phyloP scores from a whole-genome alignment of 2,329 filamentous ascomycete species.

The Dactylonectria estremocensis region DNA sequence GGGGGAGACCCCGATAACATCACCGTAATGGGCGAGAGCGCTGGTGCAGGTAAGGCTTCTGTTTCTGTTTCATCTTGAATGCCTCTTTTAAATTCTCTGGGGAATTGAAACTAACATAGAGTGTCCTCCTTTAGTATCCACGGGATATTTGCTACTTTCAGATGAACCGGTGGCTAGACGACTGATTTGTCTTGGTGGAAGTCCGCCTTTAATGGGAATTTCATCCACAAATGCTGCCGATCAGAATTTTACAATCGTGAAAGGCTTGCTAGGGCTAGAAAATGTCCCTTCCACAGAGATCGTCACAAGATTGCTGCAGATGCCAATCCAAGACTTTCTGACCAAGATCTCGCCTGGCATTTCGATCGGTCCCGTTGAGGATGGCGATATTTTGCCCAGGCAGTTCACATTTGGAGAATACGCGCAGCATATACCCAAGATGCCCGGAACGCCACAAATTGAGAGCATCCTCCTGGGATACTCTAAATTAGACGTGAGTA shows the following conservation, averaged over 20 bases:
- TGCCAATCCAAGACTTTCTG: too few species aligned
- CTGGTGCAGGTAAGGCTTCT: constrained; percentile 25
- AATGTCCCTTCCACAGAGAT: neutral
- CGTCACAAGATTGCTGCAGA: too few species aligned
- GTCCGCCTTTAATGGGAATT: neutral
- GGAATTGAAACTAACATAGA: constrained; percentile 5
- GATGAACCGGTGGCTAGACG: neutral
- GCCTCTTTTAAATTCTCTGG: neutral
- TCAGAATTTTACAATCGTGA: neutral
- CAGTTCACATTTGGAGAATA: too few species aligned
- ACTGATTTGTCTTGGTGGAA: neutral
- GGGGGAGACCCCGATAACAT: constrained; percentile 25
- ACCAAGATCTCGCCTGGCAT: too few species aligned
- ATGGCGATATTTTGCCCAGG: too few species aligned
- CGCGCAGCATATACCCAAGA: neutral
- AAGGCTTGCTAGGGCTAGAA: too few species aligned
- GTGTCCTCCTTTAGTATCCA: neutral
- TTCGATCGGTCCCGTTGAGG: too few species aligned
- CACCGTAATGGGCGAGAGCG: constrained; percentile 29
- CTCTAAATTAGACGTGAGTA: constrained; percentile 17
- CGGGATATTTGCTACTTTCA: neutral
- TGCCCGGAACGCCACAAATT: neutral
- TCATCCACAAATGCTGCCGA: neutral
- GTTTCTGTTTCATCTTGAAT: neutral
- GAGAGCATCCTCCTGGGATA: constrained; percentile 1